phyloP scores from a whole-genome alignment of 345 rosid genomes.

The Euphorbia pulcherrima region DNA sequence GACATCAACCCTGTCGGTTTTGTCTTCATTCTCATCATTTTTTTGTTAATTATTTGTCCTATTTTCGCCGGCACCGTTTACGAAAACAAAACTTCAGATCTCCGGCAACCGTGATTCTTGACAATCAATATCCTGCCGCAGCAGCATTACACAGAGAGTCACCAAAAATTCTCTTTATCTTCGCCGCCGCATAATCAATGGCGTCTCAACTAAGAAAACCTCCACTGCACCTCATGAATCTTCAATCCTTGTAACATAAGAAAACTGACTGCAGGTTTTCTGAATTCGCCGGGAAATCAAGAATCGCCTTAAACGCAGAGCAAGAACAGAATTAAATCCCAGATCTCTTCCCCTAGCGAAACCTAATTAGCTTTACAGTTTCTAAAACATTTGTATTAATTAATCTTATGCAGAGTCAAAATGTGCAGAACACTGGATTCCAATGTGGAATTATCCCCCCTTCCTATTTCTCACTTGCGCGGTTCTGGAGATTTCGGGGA shows the following conservation, averaged over 20 bases:
- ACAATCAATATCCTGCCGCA: slow-evolving; percentile 27
- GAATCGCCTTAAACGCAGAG: slow-evolving; percentile 2
- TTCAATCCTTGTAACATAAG: slow-evolving; percentile 18
- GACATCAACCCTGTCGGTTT: slow-evolving; percentile 49
- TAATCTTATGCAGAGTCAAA: slow-evolving; percentile 9
- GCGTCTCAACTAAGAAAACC: slow-evolving; percentile 18
- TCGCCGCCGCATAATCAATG: slow-evolving; percentile 10
- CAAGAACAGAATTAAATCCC: slow-evolving; percentile 18
- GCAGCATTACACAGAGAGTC: slow-evolving; percentile 28
- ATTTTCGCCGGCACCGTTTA: not conserved
- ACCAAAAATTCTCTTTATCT: slow-evolving; percentile 1
- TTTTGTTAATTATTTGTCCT: not conserved
- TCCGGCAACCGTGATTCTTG: slow-evolving; percentile 15
- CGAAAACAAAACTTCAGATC: slow-evolving; percentile 32
- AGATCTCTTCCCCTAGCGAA: slow-evolving; percentile 24
- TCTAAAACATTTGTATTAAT: slow-evolving; percentile 1
- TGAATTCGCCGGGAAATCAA: slow-evolving; percentile 3
- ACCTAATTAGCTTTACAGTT: not conserved
- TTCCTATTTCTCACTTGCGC: slow-evolving; percentile 15
- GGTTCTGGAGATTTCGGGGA: slow-evolving; percentile 36
- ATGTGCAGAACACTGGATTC: slow-evolving; percentile 7
- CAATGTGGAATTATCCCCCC: slow-evolving; percentile 22
- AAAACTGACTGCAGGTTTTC: not conserved
- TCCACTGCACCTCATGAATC: slow-evolving; percentile 3
- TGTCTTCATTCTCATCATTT: slow-evolving; percentile 79